Evolutionary conservation across 2,329 filamentous ascomycete genomes (phyloP).

Genomic region (Colletotrichum endophyticum): DNA sequence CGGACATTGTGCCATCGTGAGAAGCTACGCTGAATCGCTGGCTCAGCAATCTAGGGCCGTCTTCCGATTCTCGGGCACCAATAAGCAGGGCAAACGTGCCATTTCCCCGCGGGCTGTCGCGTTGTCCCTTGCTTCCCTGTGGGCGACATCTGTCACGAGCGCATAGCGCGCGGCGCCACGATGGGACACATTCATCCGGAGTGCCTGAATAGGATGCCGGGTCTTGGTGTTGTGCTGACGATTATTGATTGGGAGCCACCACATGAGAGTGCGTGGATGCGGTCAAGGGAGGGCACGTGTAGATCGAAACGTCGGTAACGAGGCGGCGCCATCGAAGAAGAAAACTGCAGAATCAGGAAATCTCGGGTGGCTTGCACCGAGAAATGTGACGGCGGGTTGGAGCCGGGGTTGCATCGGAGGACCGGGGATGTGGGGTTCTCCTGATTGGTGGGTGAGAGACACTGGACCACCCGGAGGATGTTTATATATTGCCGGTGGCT

Average conservation of each 20-base stretch:
- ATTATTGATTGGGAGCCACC: background rate
- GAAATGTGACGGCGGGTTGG: conserved; percentile 3
- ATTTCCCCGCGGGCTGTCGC: background rate
- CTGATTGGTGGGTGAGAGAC: conserved; percentile 1
- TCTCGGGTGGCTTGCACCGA: conserved; percentile 14
- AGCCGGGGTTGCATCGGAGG: background rate
- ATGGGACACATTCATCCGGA: conserved; percentile 13
- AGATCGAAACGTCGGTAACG: background rate
- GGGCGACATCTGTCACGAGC: background rate
- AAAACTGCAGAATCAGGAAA: conserved; percentile 15
- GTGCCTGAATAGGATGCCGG: conserved; percentile 9
- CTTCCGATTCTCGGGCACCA: background rate
- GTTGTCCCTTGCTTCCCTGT: background rate
- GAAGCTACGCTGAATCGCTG: background rate
- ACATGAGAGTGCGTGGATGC: background rate
- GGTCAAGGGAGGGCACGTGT: background rate
- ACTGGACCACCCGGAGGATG: background rate
- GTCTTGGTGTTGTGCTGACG: background rate
- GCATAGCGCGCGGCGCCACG: background rate
- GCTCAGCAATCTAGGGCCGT: background rate
- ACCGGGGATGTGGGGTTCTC: background rate
- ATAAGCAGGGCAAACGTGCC: background rate
- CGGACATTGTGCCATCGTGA: background rate
- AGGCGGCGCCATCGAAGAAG: background rate
- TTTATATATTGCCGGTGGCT: background rate